These are phyloP conservation scores for Trametes elegans DNA, from an alignment of 768 basidiomycete species.

Conservation along the genomic window DNA sequence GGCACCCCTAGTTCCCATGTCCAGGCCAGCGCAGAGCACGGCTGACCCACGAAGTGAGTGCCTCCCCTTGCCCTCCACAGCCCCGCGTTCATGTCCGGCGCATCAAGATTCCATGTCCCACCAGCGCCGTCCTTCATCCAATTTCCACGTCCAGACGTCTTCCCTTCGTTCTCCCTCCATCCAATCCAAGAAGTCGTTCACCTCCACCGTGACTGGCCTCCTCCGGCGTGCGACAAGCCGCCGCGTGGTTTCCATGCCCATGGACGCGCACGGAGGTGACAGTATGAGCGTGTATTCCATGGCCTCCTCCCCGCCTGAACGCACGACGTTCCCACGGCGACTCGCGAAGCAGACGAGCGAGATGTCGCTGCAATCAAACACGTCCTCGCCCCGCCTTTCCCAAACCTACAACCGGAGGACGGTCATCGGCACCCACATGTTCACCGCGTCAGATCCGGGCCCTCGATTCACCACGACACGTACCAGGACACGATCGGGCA, in stretches of 20 bases:
- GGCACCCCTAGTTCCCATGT: slow-evolving; percentile 56
- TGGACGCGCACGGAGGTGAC: slow-evolving; percentile 26
- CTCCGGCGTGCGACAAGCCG: slow-evolving; percentile 34
- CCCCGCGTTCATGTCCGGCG: slow-evolving; percentile 5
- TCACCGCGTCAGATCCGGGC: slow-evolving; percentile 16
- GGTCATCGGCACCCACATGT: slow-evolving; percentile 13
- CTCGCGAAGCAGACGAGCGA: slow-evolving; percentile 51
- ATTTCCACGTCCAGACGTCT: slow-evolving; percentile 25
- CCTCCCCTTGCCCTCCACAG: neutral
- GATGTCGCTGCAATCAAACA: slow-evolving; percentile 45
- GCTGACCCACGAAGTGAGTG: slow-evolving; percentile 22
- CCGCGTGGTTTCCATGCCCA: slow-evolving; percentile 22
- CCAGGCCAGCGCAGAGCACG: slow-evolving; percentile 17
- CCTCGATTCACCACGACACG: slow-evolving; percentile 19
- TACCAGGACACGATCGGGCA: slow-evolving; percentile 24
- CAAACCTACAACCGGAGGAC: slow-evolving; percentile 12
- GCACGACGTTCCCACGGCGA: slow-evolving; percentile 22
- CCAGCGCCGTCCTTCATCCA: slow-evolving; percentile 23
- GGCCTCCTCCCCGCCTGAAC: slow-evolving; percentile 23
- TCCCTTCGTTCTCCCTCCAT: slow-evolving; percentile 27
- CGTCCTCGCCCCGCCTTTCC: slow-evolving; percentile 38
- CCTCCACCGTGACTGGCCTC: slow-evolving; percentile 35
- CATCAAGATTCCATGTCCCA: slow-evolving; percentile 20
- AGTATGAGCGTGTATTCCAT: slow-evolving; percentile 30
- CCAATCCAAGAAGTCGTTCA: slow-evolving; percentile 34